Evolutionary conservation across 2,329 filamentous ascomycete genomes (phyloP).

Genomic region (Arthrobotrys pseudoclavata): DNA sequence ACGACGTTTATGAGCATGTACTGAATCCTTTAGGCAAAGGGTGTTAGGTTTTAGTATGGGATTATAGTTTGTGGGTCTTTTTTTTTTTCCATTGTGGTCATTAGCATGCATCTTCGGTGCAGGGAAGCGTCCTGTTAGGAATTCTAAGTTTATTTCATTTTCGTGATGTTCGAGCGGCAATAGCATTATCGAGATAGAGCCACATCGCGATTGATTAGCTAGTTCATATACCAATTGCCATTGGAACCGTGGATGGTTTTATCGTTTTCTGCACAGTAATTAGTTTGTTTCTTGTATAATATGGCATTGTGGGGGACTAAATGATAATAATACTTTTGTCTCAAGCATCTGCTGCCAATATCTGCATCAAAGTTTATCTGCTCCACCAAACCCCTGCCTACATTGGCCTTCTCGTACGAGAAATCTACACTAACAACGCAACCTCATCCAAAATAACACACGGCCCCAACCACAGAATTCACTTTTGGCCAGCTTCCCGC

Average conservation of each 20-base stretch:
- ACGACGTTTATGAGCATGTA: conserved; percentile 49
- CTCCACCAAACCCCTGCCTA: too few relatives aligned
- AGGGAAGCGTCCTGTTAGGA: neutral
- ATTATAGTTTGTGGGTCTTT: conserved; percentile 15
- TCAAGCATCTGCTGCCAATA: too few relatives aligned
- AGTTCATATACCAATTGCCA: too few relatives aligned
- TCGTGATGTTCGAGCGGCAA: neutral
- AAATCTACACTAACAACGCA: neutral
- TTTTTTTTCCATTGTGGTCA: neutral
- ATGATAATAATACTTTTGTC: neutral
- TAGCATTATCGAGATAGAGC: neutral
- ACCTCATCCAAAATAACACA: neutral
- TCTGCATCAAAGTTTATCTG: too few relatives aligned
- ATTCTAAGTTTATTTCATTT: neutral
- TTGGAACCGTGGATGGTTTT: neutral
- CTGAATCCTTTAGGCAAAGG: conserved; percentile 26
- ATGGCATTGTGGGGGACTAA: neutral
- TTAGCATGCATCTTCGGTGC: neutral
- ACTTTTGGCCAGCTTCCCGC: conserved; percentile 7
- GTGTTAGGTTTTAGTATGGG: conserved; percentile 22
- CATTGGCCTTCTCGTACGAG: too few relatives aligned
- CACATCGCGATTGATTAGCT: neutral
- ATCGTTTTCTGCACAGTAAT: neutral
- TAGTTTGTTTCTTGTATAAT: neutral
- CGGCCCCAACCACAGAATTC: conserved; percentile 20